These are phyloP conservation scores for Penicillium hordei DNA, from an alignment of 2,329 filamentous ascomycete genomes.

Conservation along the genomic window DNA sequence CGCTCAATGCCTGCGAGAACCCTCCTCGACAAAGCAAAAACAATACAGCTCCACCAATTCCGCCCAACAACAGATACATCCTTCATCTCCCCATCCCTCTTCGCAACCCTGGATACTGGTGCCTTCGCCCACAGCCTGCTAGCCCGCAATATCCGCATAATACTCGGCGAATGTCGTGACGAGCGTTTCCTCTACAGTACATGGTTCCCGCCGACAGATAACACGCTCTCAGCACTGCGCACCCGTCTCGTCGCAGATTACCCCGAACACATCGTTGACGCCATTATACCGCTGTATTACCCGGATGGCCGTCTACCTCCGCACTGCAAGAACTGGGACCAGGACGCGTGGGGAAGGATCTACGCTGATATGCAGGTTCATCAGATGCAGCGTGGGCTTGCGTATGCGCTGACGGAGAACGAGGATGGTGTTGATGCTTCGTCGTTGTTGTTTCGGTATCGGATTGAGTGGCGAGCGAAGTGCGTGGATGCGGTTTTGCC, in stretches of 20 bases:
- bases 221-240: slow-evolving; percentile 45
- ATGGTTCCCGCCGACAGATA: slow-evolving; percentile 49
- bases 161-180: slow-evolving; percentile 57
- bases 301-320: slow-evolving; percentile 41
- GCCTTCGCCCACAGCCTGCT: slow-evolving; percentile 49
- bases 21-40: slow-evolving; percentile 46
- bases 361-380: slow-evolving; percentile 60
- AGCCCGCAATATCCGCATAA: slow-evolving; percentile 47
- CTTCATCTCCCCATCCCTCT: slow-evolving; percentile 49
- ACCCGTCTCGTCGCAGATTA: slow-evolving; percentile 55
- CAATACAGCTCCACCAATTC: slow-evolving; percentile 54
- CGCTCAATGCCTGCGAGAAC: slow-evolving; percentile 40
- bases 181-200: slow-evolving; percentile 54
- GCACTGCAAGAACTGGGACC: slow-evolving; percentile 46
- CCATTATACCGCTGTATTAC: slow-evolving; percentile 49
- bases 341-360: slow-evolving; percentile 53
- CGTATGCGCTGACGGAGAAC: slow-evolving; percentile 42
- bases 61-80: slow-evolving; percentile 52
- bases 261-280: slow-evolving; percentile 44
- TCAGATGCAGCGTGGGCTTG: slow-evolving; percentile 53
- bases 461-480: slow-evolving; percentile 54
- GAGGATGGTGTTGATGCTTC: slow-evolving; percentile 42
- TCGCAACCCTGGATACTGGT: slow-evolving; percentile 51
- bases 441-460: slow-evolving; percentile 52
- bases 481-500: slow-evolving; percentile 48